Evolutionary conservation across 306 rosid genomes (phyloP), one percentile per base, ranked within the genome.

Genomic region (Cicer bijugum): DNA sequence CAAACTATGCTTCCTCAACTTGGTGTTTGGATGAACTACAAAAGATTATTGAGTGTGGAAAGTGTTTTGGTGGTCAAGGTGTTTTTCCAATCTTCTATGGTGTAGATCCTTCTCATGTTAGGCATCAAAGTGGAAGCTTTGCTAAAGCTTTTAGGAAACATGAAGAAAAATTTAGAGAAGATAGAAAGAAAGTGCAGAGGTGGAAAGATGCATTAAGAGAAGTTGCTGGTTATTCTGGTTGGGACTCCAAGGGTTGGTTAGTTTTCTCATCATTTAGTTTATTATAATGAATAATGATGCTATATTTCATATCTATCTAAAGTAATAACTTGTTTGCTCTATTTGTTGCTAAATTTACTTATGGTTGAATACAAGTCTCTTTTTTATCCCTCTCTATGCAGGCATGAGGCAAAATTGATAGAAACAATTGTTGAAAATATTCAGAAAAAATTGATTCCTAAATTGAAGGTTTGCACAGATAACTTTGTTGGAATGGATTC

Each of bases 21-120:
- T 68, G 85, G 83, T 69, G 79, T 44, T 67, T 82, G 56, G 82
- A 82, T 77, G 85, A 82, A 62, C 76, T 82, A 6, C 72, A 57
- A 28, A 82, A 77, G 69, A 72, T 82, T 66, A n/a, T 77, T 42
- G 76, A 82, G n/a, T 72, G 79, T 28, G 67, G 6, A 17, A 72
- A 79, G 1, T 14, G 45, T 19, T n/a, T 20, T 8, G 75, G 75
- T 8, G 75, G 75, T 12, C 71, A 65, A 33, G 28, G 10, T 6
- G 76, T 72, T 77, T 67, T 82, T 8, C 85, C 85, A 8, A 6
- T 82, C 20, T 82, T 82, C 69, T 15, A 77, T 73, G 76, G 82
- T 16, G 73, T 82, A 0, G 79, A 77, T 23, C 82, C 85, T 3
- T 82, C 85, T 33, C 76, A 82, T 77, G 85, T 82, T 0, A 77